A percentile compares a stretch with the other conserved stretches of the same genome.
phyloP scores from a whole-genome alignment of 1,284 basidiomycete species.

The Puccinia horiana region DNA sequence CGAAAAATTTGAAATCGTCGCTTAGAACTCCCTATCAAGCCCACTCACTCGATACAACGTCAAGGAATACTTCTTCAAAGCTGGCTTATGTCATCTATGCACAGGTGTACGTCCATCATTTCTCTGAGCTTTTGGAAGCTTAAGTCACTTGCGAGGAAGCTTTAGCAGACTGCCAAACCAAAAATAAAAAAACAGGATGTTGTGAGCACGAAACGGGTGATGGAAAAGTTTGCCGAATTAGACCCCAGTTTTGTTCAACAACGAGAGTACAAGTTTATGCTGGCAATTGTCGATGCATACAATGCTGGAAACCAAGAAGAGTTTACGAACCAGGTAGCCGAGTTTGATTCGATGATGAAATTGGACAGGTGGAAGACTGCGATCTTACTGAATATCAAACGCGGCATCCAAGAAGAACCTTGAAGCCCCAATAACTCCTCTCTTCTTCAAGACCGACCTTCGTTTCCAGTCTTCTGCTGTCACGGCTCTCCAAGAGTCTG shows the following conservation, averaged over 20 bases:
- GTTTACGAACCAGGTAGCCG: conserved; percentile 66
- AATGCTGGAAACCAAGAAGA: conserved; percentile 75
- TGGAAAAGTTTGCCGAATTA: conserved; percentile 71
- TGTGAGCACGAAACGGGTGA: conserved; percentile 76
- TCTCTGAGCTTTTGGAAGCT: neutral
- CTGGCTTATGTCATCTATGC: conserved; percentile 84
- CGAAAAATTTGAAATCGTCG: conserved; percentile 84
- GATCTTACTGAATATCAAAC: conserved; percentile 84
- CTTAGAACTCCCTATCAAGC: conserved; percentile 77
- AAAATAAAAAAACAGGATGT: conserved; percentile 67
- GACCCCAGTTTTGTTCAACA: conserved; percentile 82
- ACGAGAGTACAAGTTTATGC: conserved; percentile 83
- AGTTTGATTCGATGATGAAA: conserved; percentile 80
- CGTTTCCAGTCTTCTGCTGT: too few relatives aligned
- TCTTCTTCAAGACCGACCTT: too few relatives aligned
- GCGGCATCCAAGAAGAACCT: conserved; percentile 68
- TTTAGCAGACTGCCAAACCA: too few relatives aligned
- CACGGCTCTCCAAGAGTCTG: too few relatives aligned
- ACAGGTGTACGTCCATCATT: conserved; percentile 68
- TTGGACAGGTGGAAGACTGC: conserved; percentile 92
- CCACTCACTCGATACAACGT: conserved; percentile 95
- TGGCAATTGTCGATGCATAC: conserved; percentile 73
- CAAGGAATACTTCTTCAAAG: conserved; percentile 93
- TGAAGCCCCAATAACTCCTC: too few relatives aligned
- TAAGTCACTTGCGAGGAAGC: too few relatives aligned